phyloP scores from a whole-genome alignment of 495 filamentous ascomycete species.

The Neurospora sp. region DNA sequence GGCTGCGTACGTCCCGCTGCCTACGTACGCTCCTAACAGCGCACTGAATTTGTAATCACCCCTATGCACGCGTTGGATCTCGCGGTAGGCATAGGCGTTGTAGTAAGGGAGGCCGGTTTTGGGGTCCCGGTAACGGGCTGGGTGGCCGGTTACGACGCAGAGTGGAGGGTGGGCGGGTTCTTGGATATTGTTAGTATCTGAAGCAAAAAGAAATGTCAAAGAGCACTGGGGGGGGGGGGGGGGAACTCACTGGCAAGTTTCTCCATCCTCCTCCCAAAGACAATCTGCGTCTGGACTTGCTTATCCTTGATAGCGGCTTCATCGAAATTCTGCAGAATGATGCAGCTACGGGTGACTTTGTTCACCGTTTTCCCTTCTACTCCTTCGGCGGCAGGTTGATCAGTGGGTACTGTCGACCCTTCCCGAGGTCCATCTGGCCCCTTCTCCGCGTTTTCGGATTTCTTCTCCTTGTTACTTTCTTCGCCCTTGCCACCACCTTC shows the following conservation, averaged over 20 bases:
- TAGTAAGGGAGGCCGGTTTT: slow-evolving; percentile 66
- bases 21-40: slow-evolving; percentile 67
- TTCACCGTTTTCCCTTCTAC: neutral
- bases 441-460: neutral
- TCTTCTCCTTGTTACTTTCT: neutral
- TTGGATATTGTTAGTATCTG: slow-evolving; percentile 14
- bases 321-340: slow-evolving; percentile 49
- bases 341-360: slow-evolving; percentile 37
- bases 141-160: slow-evolving; percentile 72
- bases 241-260: slow-evolving; percentile 38
- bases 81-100: slow-evolving; percentile 61
- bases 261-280: slow-evolving; percentile 43
- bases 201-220: neutral
- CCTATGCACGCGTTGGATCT: slow-evolving; percentile 54
- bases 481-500: neutral
- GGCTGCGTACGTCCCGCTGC: slow-evolving; percentile 47
- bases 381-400: slow-evolving; percentile 16
- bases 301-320: slow-evolving; percentile 44
- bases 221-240: neutral
- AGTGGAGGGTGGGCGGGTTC: slow-evolving; percentile 40
- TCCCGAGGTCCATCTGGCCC: slow-evolving; percentile 14
- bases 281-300: slow-evolving; percentile 42
- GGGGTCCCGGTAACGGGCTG: slow-evolving; percentile 68
- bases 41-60: slow-evolving; percentile 66
- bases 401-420: slow-evolving; percentile 2